A percentile compares a stretch with the other conserved stretches of the same genome.
These are phyloP conservation scores for Dendrobium chrysotoxum DNA, from an alignment of 106 monocot genomes.

Conservation along the genomic window DNA sequence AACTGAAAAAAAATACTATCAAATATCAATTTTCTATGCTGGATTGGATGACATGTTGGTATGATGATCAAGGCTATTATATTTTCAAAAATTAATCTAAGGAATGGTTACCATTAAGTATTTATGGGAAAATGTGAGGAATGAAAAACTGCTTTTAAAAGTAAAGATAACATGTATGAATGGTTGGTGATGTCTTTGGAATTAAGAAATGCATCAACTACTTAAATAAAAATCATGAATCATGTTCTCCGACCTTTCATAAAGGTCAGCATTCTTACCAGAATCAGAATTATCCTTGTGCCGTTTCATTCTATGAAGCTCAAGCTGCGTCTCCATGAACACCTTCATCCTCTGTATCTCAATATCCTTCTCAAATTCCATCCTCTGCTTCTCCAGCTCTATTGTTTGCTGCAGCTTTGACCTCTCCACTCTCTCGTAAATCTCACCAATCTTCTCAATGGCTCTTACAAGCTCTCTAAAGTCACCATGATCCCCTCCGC, in stretches of 20 bases:
- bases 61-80: too few species aligned
- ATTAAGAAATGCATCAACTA: too few species aligned
- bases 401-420: slow-evolving; percentile 47
- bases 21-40: too few species aligned
- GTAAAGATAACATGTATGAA: too few species aligned
- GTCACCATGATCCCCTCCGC: slow-evolving; percentile 7
- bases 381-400: slow-evolving; percentile 47
- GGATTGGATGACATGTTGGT: too few species aligned
- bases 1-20: too few species aligned
- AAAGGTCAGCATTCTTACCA: background rate
- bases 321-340: slow-evolving; percentile 38
- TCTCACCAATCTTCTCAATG: slow-evolving; percentile 32
- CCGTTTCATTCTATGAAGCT: slow-evolving; percentile 39
- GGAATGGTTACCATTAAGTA: too few species aligned
- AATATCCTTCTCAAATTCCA: slow-evolving; percentile 44
- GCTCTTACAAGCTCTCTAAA: slow-evolving; percentile 34
- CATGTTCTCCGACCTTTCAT: background rate
- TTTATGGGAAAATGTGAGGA: too few species aligned
- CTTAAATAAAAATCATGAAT: too few species aligned
- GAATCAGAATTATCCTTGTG: slow-evolving; percentile 18
- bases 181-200: too few species aligned
- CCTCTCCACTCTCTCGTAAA: slow-evolving; percentile 47
- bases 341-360: slow-evolving; percentile 54
- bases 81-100: too few species aligned
- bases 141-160: too few species aligned